phyloP scores from a whole-genome alignment of 176 grass and related monocot genomes.

The Leersia perrieri region DNA sequence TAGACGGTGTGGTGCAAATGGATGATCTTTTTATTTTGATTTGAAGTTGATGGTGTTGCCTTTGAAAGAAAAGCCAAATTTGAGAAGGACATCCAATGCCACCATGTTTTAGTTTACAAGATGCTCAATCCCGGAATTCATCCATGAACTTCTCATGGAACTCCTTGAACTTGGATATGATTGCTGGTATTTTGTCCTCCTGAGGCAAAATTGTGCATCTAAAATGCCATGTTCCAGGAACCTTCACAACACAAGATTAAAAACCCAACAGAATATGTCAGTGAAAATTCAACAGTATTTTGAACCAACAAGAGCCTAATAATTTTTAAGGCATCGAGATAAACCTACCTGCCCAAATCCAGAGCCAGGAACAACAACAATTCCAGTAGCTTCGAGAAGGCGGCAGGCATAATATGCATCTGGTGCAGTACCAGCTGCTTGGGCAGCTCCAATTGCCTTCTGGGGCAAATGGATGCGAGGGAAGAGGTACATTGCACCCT shows the following conservation, averaged over 20 bases:
- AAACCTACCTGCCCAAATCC: conserved; percentile 84
- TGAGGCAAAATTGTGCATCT: conserved; percentile 78
- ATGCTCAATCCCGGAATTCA: conserved; percentile 47
- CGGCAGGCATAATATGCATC: conserved; percentile 76
- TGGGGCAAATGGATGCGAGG: conserved; percentile 72
- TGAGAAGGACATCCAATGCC: conserved; percentile 2
- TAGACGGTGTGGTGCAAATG: background rate
- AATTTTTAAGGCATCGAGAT: background rate
- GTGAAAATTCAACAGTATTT: background rate
- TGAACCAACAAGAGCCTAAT: background rate
- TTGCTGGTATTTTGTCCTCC: conserved; percentile 75
- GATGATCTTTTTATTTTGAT: conserved; percentile 14
- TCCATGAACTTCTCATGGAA: conserved; percentile 81
- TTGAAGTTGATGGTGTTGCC: background rate
- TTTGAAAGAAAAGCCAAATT: background rate
- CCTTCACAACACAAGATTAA: conserved; percentile 29
- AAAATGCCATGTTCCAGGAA: conserved; percentile 76
- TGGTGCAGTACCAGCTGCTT: conserved; percentile 55
- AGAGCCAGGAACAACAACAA: conserved; percentile 80
- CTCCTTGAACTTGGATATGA: conserved; percentile 65
- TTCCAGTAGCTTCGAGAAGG: conserved; percentile 90
- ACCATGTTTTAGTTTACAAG: background rate
- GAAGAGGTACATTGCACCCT: conserved; percentile 99
- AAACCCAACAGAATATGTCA: conserved; percentile 14
- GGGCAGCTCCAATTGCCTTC: conserved; percentile 76